Evolutionary conservation across 495 filamentous ascomycete species (phyloP), one percentile per base, ranked within the genome.

Genomic region (Penicillium mononematosum): DNA sequence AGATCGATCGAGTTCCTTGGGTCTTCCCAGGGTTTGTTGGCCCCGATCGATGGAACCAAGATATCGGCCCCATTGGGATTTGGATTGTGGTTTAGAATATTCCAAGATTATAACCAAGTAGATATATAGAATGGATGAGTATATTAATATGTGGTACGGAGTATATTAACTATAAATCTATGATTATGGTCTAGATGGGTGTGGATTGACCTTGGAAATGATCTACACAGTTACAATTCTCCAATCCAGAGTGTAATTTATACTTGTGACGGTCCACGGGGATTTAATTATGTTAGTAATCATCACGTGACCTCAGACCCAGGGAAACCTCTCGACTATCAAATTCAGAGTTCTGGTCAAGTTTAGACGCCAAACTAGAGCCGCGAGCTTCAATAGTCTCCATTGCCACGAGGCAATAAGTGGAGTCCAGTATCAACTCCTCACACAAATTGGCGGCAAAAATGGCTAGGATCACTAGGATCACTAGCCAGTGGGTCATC

Each of bases 391-490:
- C 53, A 43, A 56, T 56, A 50, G 54, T 56, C 24, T 50, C 54
- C 20, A 56, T 49, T 45, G 42, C 52, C 52, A 55, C 50, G 50
- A 53, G 50, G 50, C 7, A 44, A 9, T 4, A 22, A 22, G 53
- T 55, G 53, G 53, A 45, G 53, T 46, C 42, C 6, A 47, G 11
- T 46, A 38, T 47, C 22, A 45, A 55, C 11, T 52, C 24, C 50
- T 51, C 36, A 50, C 24, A 3, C 32, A 45, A 31, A 44, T 5
- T 45, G 6, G 64, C 62, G 58, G 60, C 53, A 66, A 60, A 60
- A 66, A 65, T 55, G 53, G 60, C 66, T 72, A 74, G 60, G 68
- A 66, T 45, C 62, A 72, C 66, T 72, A 74, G 60, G 68, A 66
- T 45, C 62, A 72, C 63, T 72, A 72, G 69, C 50, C 32, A 38